Base-by-base conservation (phyloP, 148 eudicot genomes). In the Rhododendron vialii region DNA sequence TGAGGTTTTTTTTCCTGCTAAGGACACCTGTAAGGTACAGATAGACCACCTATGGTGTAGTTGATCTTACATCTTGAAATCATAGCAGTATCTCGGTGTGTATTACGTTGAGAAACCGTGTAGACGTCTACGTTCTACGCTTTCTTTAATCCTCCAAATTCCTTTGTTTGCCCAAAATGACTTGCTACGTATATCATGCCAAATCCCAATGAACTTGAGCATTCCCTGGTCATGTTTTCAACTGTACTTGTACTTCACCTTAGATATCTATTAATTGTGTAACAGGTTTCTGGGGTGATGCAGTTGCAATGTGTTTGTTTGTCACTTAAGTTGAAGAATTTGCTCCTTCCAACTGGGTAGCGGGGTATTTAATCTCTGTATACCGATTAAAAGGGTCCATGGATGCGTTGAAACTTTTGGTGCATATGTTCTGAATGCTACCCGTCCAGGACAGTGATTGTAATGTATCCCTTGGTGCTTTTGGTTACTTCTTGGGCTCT, bases 21-120 rank as follows among this genome's bases (percentile, higher is more conserved):
- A 81, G 83, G 36, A 53, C 36, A 65, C 85, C 65, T 48, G 36
- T 76, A 22, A 15, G 86, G 85, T 89, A 86, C 53, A 24, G 26
- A 24, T 63, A 12, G 26, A 20, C 50, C 33, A 20, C 50, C 33
- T 80, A 9, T 18, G 22, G 30, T 47, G 78, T 28, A 15, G 26
- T 33, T 9, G 18, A 30, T 53, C 33, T 80, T 67, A 28, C 78
- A 83, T 82, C 75, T 82, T 33, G 26, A 55, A 36, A 55, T 57
- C 61, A 30, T 43, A 55, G n/a, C 53, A 51, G 43, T 48, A 79
- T 47, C 8, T 79, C 8, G 35, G 35, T 79, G 82, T 48, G 73
- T 79, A 47, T 5, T 79, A 53, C 45, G 24, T 81, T 50, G 45
- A 53, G 67, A 55, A 30, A 61, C 59, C n/a, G 11, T 63, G 77